phyloP scores from a whole-genome alignment of 768 basidiomycete genomes.

The Tephrocybe sp. region DNA sequence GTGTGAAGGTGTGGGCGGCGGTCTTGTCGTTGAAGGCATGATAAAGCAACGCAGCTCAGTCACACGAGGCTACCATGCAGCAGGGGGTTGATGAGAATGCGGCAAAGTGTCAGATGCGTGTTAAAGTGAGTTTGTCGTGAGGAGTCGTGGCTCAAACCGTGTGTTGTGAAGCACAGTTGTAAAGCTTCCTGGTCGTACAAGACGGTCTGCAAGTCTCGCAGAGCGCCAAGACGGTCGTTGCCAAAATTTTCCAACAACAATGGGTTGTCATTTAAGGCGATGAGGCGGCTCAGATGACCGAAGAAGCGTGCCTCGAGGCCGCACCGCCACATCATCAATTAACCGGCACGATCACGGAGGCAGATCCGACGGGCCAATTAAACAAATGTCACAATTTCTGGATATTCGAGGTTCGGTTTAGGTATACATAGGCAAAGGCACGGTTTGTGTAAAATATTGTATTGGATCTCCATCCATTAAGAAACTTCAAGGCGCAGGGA shows the following conservation, averaged over 20 bases:
- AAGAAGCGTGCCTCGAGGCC: conserved; percentile 9
- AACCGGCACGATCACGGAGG: conserved; percentile 9
- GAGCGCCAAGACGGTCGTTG: no score
- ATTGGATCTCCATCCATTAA: conserved; percentile 2
- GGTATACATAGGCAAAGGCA: not conserved
- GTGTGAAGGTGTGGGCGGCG: conserved; percentile 12
- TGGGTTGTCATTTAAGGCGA: conserved; percentile 14
- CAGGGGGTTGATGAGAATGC: conserved; percentile 14
- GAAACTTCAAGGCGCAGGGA: conserved; percentile 46
- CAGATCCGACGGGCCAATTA: conserved; percentile 6
- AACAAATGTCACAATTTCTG: no score
- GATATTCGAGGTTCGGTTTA: not conserved
- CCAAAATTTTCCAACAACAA: conserved; percentile 12
- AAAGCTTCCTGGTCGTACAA: not conserved
- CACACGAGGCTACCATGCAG: conserved; percentile 51
- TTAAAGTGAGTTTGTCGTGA: conserved; percentile 18
- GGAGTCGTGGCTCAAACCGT: conserved; percentile 5
- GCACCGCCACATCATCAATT: conserved; percentile 15
- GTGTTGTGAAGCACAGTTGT: not conserved
- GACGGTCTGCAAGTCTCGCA: not conserved
- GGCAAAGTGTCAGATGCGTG: conserved; percentile 10
- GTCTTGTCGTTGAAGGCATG: conserved; percentile 37
- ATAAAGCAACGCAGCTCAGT: conserved; percentile 39
- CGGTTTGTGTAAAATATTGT: conserved; percentile 1
- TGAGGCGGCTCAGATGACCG: not conserved